A percentile compares a stretch with the other conserved stretches of the same genome.
phyloP scores from a whole-genome alignment of 2,329 filamentous ascomycete species.

The Microascus cirrosus region DNA sequence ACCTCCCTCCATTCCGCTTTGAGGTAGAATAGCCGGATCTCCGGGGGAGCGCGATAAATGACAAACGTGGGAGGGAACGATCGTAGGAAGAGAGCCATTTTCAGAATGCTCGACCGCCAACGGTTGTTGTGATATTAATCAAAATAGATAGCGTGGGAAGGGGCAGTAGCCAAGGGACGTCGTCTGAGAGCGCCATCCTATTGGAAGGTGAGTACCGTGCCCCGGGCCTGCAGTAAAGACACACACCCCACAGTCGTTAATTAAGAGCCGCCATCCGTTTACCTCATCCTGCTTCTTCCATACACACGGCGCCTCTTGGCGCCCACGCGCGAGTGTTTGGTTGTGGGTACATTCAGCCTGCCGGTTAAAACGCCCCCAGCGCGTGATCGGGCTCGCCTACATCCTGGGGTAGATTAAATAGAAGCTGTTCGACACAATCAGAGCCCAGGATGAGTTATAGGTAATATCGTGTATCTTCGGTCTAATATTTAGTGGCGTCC shows the following conservation, averaged over 20 bases:
- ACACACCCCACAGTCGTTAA: not conserved
- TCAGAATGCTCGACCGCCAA: not conserved
- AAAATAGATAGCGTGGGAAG: not conserved
- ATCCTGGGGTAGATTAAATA: not conserved
- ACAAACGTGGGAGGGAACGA: not conserved
- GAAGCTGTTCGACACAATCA: not conserved
- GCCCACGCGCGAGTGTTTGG: not conserved
- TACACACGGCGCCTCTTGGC: not conserved
- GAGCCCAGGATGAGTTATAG: not conserved
- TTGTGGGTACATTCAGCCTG: slow-evolving; percentile 3
- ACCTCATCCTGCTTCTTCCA: not conserved
- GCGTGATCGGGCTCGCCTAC: slow-evolving; percentile 2
- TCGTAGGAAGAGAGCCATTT: not conserved
- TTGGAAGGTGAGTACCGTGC: not conserved
- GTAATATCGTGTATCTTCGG: not conserved
- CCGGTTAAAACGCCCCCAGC: slow-evolving; percentile 2
- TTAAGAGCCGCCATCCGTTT: not conserved
- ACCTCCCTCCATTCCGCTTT: not conserved
- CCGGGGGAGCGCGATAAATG: not conserved
- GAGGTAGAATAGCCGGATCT: slow-evolving; percentile 1
- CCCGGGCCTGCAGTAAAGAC: not conserved
- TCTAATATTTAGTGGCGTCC: not conserved
- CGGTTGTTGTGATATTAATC: not conserved
- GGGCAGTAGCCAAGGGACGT: not conserved
- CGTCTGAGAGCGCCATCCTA: not conserved